Percentiles rank a stretch among this genome's conserved stretches.
phyloP scores from a whole-genome alignment of 208 protist genomes.

The Phytomonas francai region DNA sequence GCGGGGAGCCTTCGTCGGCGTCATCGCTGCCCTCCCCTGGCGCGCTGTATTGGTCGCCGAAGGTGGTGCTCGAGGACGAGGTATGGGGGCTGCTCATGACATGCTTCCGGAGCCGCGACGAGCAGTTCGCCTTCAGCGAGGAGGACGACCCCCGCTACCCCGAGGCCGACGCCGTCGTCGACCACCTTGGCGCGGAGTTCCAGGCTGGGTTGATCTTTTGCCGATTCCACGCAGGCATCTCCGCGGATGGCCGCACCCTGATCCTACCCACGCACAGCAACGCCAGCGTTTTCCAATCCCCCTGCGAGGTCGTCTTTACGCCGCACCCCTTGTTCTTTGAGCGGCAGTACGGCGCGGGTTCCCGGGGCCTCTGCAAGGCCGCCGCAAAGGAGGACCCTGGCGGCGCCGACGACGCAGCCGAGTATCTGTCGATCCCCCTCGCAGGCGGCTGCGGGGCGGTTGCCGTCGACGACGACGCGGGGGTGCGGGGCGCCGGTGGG shows the following conservation, averaged over 20 bases:
- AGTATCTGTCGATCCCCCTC: too few relatives aligned
- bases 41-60: constrained; percentile 21
- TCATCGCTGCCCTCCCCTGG: background rate
- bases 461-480: too few relatives aligned
- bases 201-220: constrained; percentile 52
- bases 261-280: constrained; percentile 58
- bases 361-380: background rate
- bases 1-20: background rate
- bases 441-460: too few relatives aligned
- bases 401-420: background rate
- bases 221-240: constrained; percentile 47
- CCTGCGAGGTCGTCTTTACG: constrained; percentile 44
- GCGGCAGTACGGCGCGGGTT: background rate
- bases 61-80: constrained; percentile 16
- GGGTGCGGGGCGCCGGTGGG: too few relatives aligned
- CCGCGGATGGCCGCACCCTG: constrained; percentile 45
- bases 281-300: constrained; percentile 29
- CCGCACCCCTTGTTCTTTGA: constrained; percentile 15
- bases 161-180: constrained; percentile 14
- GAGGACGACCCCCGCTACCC: constrained; percentile 7
- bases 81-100: constrained; percentile 48
- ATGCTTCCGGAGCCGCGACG: constrained; percentile 49
- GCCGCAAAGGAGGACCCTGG: background rate
- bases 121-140: constrained; percentile 19
- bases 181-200: constrained; percentile 47